These are phyloP conservation scores for Trichoderma koningii DNA, from an alignment of 2,329 filamentous ascomycete genomes.

Conservation along the genomic window DNA sequence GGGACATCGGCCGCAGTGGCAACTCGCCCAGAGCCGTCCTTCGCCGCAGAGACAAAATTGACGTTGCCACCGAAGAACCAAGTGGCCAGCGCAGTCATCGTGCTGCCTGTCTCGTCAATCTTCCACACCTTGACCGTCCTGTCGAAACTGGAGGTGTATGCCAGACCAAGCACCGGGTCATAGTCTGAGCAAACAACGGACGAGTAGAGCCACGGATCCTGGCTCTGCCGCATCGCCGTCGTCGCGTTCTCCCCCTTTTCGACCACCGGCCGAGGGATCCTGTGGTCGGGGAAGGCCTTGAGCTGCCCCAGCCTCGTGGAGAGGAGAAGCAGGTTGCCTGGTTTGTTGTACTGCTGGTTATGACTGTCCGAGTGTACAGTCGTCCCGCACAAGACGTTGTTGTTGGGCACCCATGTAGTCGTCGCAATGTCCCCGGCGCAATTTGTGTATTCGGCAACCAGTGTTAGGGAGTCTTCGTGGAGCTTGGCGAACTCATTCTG, in stretches of 20 bases:
- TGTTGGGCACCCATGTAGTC: constrained; percentile 57
- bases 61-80: constrained; percentile 62
- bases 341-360: constrained; percentile 68
- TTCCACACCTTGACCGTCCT: constrained; percentile 62
- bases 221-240: constrained; percentile 58
- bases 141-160: constrained; percentile 65
- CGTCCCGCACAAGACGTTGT: constrained; percentile 62
- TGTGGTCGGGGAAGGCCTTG: constrained; percentile 57
- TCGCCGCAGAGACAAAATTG: constrained; percentile 62
- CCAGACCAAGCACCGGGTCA: constrained; percentile 47
- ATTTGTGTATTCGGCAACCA: constrained; percentile 58
- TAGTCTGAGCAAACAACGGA: constrained; percentile 65
- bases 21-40: constrained; percentile 50
- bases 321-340: constrained; percentile 62
- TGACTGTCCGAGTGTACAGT: constrained; percentile 63
- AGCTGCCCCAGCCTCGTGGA: constrained; percentile 50
- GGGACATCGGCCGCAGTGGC: constrained; percentile 62
- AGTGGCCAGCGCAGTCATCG: constrained; percentile 48
- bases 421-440: constrained; percentile 64
- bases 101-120: constrained; percentile 41
- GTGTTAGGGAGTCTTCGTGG: constrained; percentile 55
- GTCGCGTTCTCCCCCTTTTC: constrained; percentile 57
- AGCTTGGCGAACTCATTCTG: constrained; percentile 47
- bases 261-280: constrained; percentile 56
- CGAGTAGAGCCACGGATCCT: constrained; percentile 65